Base-by-base conservation (phyloP, 495 filamentous ascomycete genomes). In the Podospora fimiseda region DNA sequence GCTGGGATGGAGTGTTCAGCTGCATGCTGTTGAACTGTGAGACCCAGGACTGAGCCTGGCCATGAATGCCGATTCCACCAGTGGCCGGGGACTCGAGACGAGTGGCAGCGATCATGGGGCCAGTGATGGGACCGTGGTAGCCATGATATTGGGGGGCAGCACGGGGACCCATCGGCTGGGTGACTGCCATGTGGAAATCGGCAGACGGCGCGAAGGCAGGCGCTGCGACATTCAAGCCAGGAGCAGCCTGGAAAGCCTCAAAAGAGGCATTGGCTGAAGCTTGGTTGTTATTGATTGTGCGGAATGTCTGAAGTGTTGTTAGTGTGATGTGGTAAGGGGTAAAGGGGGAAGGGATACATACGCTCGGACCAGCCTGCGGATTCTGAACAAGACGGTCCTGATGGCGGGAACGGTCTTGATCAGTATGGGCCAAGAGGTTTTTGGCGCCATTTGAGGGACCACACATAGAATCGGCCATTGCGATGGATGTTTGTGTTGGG, bases 391-490 rank as follows among this genome's bases (percentile, higher is more conserved):
- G 9, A 44, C 88, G 82, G 61, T 96, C 92, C 67, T 95, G 92
- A 60, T 96, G 90, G 40, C 92, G 75, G 4, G 86, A 84, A 15
- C 87, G 77, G 65, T 97, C 89, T 43, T 82, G 78, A 9, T 83
- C 78, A 3, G 82, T 74, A 70, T 96, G 90, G 58, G 91, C 86
- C 59, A 89, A 80, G 59, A 96, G 85, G 60, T 80, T 87, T 63
- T 93, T 87, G 37, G 93, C 81, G 55, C 89, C 82, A 69, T 91
- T 96, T 9, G 90, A 90, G 20, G 92, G 90, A 40, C 92, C 89
- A 69, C 92, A 97, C 46, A 95, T 76, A 53, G 78, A 77, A 65
- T 94, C 89, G 43, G 85, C 75, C 90, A 95, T 94, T 4, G 43
- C 46, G 67, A 53, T 68, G 62, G 43, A 9, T n/a, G 53, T 22